Percentiles rank a stretch among this genome's conserved stretches.
Conservation (phyloP, 768 basidiomycete genomes). For the Macrocybe gigantea region DNA sequence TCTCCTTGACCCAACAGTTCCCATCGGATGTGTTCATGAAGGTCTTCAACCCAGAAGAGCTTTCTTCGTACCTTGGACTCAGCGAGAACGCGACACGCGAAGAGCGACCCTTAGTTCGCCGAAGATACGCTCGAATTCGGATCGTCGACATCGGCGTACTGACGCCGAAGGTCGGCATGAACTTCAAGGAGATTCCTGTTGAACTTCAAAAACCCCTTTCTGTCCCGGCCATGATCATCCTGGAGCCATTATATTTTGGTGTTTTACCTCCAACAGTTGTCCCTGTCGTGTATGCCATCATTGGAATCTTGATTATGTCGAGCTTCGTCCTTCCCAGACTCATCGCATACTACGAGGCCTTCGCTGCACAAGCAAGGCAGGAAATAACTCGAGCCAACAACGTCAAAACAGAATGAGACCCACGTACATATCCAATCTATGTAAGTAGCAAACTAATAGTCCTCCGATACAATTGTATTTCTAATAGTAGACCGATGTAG, state of each 20-base stretch:
- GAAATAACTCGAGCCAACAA: constrained; percentile 8
- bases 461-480: neutral
- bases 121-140: constrained; percentile 54
- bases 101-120: constrained; percentile 22
- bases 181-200: constrained; percentile 6
- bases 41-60: constrained; percentile 27
- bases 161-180: constrained; percentile 23
- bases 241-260: constrained; percentile 60
- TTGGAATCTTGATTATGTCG: constrained; percentile 18
- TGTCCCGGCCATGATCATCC: constrained; percentile 44
- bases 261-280: constrained; percentile 51
- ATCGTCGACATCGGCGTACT: constrained; percentile 47
- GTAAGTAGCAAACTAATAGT: neutral
- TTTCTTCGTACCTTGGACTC: constrained; percentile 12
- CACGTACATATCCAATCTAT: neutral
- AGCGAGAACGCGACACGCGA: neutral
- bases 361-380: constrained; percentile 18
- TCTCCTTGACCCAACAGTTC: constrained; percentile 19
- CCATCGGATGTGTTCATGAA: constrained; percentile 39
- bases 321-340: constrained; percentile 17
- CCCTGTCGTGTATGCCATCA: constrained; percentile 25
- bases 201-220: constrained; percentile 13
- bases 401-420: constrained; percentile 5
- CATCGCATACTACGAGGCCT: constrained; percentile 16
- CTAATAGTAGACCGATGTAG: too few relatives aligned